A percentile compares a stretch with the other conserved stretches of the same genome.
phyloP scores from a whole-genome alignment of 768 basidiomycete species.

The Exidia glandulosa region DNA sequence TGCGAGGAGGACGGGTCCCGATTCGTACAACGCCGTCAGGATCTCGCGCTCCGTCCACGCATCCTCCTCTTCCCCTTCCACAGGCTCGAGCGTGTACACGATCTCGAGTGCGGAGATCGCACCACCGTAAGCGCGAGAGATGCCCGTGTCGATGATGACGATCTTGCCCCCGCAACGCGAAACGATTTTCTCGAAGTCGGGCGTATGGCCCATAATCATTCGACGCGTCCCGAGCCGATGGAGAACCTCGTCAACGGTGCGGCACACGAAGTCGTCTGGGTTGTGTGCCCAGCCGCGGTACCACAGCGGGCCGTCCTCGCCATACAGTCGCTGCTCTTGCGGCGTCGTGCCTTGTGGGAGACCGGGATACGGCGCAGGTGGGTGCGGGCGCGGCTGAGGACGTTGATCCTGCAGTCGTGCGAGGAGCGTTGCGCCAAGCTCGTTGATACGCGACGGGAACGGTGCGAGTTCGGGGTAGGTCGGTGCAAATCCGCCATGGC shows the following conservation, averaged over 20 bases:
- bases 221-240: slow-evolving; percentile 68
- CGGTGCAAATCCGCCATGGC: slow-evolving; percentile 84
- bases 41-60: slow-evolving; percentile 37
- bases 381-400: slow-evolving; percentile 66
- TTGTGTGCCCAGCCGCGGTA: slow-evolving; percentile 87
- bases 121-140: slow-evolving; percentile 93
- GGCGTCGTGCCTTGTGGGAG: slow-evolving; percentile 53
- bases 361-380: slow-evolving; percentile 63
- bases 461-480: slow-evolving; percentile 59
- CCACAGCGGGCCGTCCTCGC: slow-evolving; percentile 79
- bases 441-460: slow-evolving; percentile 78
- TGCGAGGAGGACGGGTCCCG: slow-evolving; percentile 19
- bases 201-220: slow-evolving; percentile 96
- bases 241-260: slow-evolving; percentile 58
- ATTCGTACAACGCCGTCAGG: slow-evolving; percentile 24
- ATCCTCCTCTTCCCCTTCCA: slow-evolving; percentile 12
- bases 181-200: slow-evolving; percentile 76
- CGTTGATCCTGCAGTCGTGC: slow-evolving; percentile 51
- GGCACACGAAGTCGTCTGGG: slow-evolving; percentile 54
- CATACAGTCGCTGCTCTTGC: slow-evolving; percentile 65
- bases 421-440: slow-evolving; percentile 57
- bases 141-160: slow-evolving; percentile 95
- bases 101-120: slow-evolving; percentile 81
- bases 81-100: slow-evolving; percentile 68
- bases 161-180: slow-evolving; percentile 85